Evolutionary conservation across 2,329 filamentous ascomycete species (phyloP), one percentile per base, ranked within the genome.

Genomic region (Fusarium haematococcum): DNA sequence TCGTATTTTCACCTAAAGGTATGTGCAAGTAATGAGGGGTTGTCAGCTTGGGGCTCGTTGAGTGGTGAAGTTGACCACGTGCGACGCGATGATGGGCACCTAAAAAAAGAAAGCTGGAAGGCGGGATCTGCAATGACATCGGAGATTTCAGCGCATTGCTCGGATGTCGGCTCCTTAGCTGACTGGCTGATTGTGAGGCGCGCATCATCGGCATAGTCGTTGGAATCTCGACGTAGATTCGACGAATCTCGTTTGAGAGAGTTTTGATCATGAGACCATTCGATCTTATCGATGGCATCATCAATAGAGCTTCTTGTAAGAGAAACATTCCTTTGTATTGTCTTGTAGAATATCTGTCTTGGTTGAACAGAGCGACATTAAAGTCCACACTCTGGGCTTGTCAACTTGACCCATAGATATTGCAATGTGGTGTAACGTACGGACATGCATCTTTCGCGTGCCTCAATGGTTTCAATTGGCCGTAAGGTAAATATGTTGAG

Each of bases 161-260:
- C 58, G 58, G 58, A 60, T 32, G 35, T 60, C 58, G 58, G 58
- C 58, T 45, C 25, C 58, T 45, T 43, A n/a, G 58, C 39, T 45
- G 8, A 32, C 23, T 27, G 25, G 57, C 35, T 43, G 25, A 32
- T n/a, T 8, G 25, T 60, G 18, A 59, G 33, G 33, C 56, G 37
- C 25, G 18, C 32, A 37, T 39, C 16, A 8, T 37, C 33, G 32
- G 20, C 13, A 16, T 27, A 23, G 13, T 25, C n/a, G 7, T 37
- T 16, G 25, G 45, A 30, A 50, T 50, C 16, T 30, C 25, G 14
- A 27, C 2, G 14, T 6, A 30, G 45, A 11, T 50, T 30, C 25
- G 25, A 30, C 9, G 45, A 30, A 11, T 30, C 25, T 50, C 9
- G 33, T 18, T 39, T n/a, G 32, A 27, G 14, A 20, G 18, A 33